Conservation (phyloP, 2,329 filamentous ascomycete species). For the Claviceps pazoutovae region DNA sequence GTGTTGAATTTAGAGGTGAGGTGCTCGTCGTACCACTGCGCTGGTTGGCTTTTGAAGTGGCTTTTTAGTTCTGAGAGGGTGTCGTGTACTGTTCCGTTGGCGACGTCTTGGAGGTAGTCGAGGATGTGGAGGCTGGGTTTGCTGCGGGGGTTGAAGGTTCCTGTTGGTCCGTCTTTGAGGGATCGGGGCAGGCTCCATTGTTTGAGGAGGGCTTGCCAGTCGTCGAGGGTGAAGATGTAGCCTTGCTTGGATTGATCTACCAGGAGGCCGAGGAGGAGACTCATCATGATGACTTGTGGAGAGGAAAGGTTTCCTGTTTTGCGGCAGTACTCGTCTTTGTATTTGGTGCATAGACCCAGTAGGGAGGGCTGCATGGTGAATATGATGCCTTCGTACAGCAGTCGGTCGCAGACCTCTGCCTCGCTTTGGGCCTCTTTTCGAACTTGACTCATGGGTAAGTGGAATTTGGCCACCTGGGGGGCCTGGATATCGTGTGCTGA, state of each 20-base stretch:
- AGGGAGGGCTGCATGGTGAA: conserved; percentile 44
- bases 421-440: neutral
- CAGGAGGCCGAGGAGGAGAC: conserved; percentile 36
- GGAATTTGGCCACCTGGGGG: conserved; percentile 18
- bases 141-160: neutral
- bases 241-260: conserved; percentile 47
- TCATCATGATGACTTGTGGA: conserved; percentile 31
- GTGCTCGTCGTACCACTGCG: neutral
- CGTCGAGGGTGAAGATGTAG: conserved; percentile 28
- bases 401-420: conserved; percentile 20
- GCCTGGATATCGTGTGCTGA: conserved; percentile 24
- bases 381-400: conserved; percentile 38
- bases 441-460: neutral
- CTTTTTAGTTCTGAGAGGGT: neutral
- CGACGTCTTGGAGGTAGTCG: neutral
- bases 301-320: conserved; percentile 35
- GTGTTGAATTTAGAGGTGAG: neutral
- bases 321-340: conserved; percentile 51
- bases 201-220: conserved; percentile 26
- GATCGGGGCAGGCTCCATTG: conserved; percentile 6
- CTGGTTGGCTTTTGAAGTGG: neutral
- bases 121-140: neutral
- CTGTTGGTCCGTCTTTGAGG: conserved; percentile 3
- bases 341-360: conserved; percentile 50
- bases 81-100: neutral